Evolutionary conservation across 164 flowering plant genomes (phyloP).

Genomic region (Dillenia turbinata): DNA sequence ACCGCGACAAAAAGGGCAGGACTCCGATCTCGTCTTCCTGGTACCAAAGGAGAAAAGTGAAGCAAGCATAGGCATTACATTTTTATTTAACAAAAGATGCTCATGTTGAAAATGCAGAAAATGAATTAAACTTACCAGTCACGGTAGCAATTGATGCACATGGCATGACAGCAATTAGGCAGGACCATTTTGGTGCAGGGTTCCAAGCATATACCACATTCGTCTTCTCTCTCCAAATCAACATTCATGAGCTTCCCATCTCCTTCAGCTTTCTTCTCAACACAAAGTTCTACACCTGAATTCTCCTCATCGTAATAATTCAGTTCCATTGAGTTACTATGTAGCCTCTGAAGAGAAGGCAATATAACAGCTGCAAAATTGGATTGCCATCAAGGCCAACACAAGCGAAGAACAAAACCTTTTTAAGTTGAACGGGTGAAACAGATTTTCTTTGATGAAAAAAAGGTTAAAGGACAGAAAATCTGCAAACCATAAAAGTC

Average conservation of each 20-base stretch:
- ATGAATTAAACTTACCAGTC: conserved; percentile 55
- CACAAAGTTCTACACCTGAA: conserved; percentile 13
- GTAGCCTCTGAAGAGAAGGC: conserved; percentile 81
- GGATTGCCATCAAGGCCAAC: conserved; percentile 5
- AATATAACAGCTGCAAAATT: conserved; percentile 63
- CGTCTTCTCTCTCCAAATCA: conserved; percentile 69
- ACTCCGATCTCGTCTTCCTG: conserved; percentile 87
- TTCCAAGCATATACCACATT: conserved; percentile 74
- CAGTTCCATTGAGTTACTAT: conserved; percentile 40
- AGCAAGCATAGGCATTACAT: background rate
- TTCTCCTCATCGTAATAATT: conserved; percentile 23
- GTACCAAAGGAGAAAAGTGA: conserved; percentile 4
- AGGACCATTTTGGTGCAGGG: conserved; percentile 81
- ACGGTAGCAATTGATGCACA: conserved; percentile 92
- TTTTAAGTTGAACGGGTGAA: too few relatives aligned
- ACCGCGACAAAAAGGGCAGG: conserved; percentile 97
- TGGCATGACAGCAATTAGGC: conserved; percentile 88
- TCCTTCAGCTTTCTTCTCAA: conserved; percentile 38
- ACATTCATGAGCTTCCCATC: conserved; percentile 25
- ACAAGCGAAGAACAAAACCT: background rate
- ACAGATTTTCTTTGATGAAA: background rate
- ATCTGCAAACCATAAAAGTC: conserved; percentile 63
- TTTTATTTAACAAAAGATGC: background rate
- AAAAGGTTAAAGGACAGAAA: background rate
- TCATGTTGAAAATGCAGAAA: background rate